These are phyloP conservation scores for Trichoderma erinaceum DNA, from an alignment of 495 filamentous ascomycete genomes.

Conservation along the genomic window DNA sequence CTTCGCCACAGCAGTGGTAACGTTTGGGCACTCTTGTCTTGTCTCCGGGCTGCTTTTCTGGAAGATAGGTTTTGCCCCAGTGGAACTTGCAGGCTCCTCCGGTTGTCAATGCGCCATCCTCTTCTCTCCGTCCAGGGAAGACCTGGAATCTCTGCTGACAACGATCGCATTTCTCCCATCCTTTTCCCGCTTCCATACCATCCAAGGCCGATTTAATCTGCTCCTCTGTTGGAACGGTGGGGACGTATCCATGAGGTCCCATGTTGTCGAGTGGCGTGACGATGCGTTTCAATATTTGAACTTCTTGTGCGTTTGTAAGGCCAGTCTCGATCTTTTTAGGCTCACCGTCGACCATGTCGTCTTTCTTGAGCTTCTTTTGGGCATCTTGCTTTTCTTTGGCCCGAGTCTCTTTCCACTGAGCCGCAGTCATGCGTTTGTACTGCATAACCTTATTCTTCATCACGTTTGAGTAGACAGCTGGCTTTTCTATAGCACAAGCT, in stretches of 20 bases:
- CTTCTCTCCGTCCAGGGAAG: conserved; percentile 74
- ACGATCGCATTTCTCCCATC: conserved; percentile 84
- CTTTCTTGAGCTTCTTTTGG: conserved; percentile 17
- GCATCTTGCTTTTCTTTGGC: conserved; percentile 28
- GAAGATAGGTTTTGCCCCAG: conserved; percentile 55
- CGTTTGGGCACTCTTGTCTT: conserved; percentile 48
- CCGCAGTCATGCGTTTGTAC: conserved; percentile 63
- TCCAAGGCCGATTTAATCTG: conserved; percentile 57
- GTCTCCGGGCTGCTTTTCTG: conserved; percentile 35
- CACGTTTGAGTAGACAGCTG: conserved; percentile 67
- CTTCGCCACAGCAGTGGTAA: conserved; percentile 72
- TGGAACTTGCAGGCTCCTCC: conserved; percentile 77
- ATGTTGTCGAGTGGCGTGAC: conserved; percentile 54
- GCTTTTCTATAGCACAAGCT: conserved; percentile 58
- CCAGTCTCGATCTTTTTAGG: conserved; percentile 58
- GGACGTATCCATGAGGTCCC: conserved; percentile 67
- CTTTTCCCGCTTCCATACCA: conserved; percentile 58
- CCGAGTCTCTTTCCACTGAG: conserved; percentile 57
- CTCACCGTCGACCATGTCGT: conserved; percentile 24
- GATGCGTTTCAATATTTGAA: conserved; percentile 54
- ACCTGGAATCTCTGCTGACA: conserved; percentile 84
- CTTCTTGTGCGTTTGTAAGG: conserved; percentile 59
- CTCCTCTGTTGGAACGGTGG: conserved; percentile 50
- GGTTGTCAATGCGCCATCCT: conserved; percentile 72
- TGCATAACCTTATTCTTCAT: conserved; percentile 71